phyloP scores from a whole-genome alignment of 1,284 basidiomycete species.

The Cryptococcus sp. region DNA sequence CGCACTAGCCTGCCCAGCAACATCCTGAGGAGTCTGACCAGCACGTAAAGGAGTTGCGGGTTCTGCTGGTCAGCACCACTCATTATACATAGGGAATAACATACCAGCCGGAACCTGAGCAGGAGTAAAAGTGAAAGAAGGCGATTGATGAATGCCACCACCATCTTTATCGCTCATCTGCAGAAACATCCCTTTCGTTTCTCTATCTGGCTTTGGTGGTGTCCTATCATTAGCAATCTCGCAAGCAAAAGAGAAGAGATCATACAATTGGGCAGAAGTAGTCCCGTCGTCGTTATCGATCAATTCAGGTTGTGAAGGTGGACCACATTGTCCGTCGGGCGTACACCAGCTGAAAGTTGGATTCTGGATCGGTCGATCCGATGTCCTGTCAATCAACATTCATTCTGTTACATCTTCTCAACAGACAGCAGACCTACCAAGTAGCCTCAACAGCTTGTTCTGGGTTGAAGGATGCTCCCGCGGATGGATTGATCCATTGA shows the following conservation, averaged over 20 bases:
- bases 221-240: slow-evolving; percentile 8
- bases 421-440: slow-evolving; percentile 6
- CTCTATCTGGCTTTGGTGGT: slow-evolving; percentile 7
- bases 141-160: slow-evolving; percentile 5
- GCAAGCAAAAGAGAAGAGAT: background rate
- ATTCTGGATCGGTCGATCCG: slow-evolving; percentile 5
- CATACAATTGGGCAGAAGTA: slow-evolving; percentile 14
- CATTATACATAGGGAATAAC: too few relatives aligned
- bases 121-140: too few relatives aligned
- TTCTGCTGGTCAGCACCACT: too few relatives aligned
- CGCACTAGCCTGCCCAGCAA: too few relatives aligned
- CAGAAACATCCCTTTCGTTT: slow-evolving; percentile 11
- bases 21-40: too few relatives aligned
- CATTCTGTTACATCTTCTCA: background rate
- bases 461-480: slow-evolving; percentile 5
- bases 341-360: slow-evolving; percentile 14
- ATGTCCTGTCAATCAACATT: slow-evolving; percentile 2
- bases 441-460: slow-evolving; percentile 9
- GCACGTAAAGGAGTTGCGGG: too few relatives aligned
- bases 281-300: slow-evolving; percentile 13
- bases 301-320: slow-evolving; percentile 6
- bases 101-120: too few relatives aligned
- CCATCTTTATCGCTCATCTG: slow-evolving; percentile 7
- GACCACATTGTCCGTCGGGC: slow-evolving; percentile 3
- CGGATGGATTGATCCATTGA: slow-evolving; percentile 9